phyloP scores from a whole-genome alignment of 768 basidiomycete species.

The Pulveroboletus frians region DNA sequence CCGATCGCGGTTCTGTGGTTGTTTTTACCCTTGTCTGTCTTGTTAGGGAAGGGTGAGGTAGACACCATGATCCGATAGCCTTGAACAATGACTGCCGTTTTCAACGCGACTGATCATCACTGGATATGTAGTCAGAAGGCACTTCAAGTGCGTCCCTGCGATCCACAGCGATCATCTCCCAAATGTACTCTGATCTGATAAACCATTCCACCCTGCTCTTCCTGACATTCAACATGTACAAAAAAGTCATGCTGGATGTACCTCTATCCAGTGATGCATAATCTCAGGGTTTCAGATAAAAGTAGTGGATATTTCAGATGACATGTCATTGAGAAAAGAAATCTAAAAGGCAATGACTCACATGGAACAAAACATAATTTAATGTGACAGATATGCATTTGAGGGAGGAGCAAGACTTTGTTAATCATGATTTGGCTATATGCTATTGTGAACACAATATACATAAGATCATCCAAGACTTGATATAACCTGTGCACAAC shows the following conservation, averaged over 20 bases:
- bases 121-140: no score
- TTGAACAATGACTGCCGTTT: not conserved
- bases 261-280: slow-evolving; percentile 7
- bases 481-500: slow-evolving; percentile 52
- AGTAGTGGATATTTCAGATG: no score
- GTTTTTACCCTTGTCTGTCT: not conserved
- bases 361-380: not conserved
- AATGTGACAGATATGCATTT: slow-evolving; percentile 59
- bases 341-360: slow-evolving; percentile 32
- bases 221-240: slow-evolving; percentile 58
- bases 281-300: no score
- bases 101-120: no score
- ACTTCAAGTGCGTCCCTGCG: not conserved
- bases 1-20: not conserved
- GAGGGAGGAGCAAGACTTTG: slow-evolving; percentile 67
- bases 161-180: not conserved
- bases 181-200: slow-evolving; percentile 39
- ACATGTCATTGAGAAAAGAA: slow-evolving; percentile 40
- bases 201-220: slow-evolving; percentile 66
- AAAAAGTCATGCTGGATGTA: slow-evolving; percentile 40
- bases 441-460: slow-evolving; percentile 81
- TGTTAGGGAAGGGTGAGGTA: not conserved
- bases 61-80: not conserved
- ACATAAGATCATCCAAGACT: slow-evolving; percentile 64
- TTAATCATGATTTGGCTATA: slow-evolving; percentile 82